Percentiles rank a stretch among this genome's conserved stretches.
phyloP scores from a whole-genome alignment of 441 rosid species.

The Viola pubescens region DNA sequence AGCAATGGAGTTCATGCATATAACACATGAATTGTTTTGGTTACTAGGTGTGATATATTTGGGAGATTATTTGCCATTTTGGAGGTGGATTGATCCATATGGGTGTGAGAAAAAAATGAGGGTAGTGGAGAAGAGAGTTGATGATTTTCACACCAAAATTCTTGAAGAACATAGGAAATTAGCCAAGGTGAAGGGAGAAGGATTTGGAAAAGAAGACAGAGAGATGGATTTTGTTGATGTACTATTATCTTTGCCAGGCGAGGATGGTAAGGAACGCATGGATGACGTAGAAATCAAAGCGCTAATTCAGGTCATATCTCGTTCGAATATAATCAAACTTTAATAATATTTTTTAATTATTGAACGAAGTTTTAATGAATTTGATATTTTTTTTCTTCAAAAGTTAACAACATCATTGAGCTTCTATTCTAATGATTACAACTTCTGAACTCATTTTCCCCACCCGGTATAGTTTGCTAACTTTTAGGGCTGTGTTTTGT shows the following conservation, averaged over 20 bases:
- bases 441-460: no score
- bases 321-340: no score
- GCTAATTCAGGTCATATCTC: conserved; percentile 49
- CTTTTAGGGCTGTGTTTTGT: background rate
- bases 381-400: no score
- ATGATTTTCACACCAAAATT: conserved; percentile 62
- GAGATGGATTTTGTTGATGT: conserved; percentile 84
- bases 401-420: no score
- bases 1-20: conserved; percentile 79
- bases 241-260: conserved; percentile 64
- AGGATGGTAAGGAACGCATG: conserved; percentile 56
- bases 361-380: no score
- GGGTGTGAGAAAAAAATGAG: conserved; percentile 77
- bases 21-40: conserved; percentile 66
- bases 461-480: no score
- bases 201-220: conserved; percentile 8
- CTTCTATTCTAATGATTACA: no score
- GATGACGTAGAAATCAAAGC: conserved; percentile 83
- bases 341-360: no score
- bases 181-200: conserved; percentile 12
- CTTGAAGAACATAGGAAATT: conserved; percentile 52
- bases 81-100: conserved; percentile 83
- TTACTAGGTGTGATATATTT: conserved; percentile 67
- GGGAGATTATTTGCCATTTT: conserved; percentile 79
- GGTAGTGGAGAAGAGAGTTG: conserved; percentile 76